Evolutionary conservation across 306 rosid genomes (phyloP).

Genomic region (Vigna reflexopilosa): DNA sequence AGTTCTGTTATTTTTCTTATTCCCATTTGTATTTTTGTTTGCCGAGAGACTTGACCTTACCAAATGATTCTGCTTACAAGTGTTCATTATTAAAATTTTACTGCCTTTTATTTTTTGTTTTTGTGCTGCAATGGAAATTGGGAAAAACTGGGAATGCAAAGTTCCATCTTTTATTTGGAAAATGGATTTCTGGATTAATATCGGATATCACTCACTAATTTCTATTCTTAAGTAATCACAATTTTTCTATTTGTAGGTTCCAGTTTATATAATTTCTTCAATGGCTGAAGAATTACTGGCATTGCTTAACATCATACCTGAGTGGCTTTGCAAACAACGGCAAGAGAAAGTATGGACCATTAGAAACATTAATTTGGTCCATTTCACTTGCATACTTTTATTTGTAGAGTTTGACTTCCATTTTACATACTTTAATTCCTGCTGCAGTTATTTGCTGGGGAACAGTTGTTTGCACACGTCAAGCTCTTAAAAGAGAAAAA

Average conservation of each 20-base stretch:
- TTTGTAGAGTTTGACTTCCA: conserved; percentile 37
- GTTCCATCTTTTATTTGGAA: background rate
- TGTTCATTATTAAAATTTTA: background rate
- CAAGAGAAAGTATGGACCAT: conserved; percentile 65
- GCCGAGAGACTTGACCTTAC: background rate
- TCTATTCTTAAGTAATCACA: conserved; percentile 10
- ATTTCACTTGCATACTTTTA: conserved; percentile 35
- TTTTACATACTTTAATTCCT: conserved; percentile 35
- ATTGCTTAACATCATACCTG: conserved; percentile 72
- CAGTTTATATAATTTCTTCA: conserved; percentile 81
- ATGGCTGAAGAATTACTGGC: conserved; percentile 81
- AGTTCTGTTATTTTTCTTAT: conserved; percentile 8
- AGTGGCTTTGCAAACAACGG: conserved; percentile 79
- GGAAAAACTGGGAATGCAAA: background rate
- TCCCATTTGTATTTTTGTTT: conserved; percentile 13
- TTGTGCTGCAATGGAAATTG: conserved; percentile 20
- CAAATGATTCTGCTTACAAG: conserved; percentile 3
- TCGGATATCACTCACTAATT: conserved; percentile 17
- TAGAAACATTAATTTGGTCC: conserved; percentile 33
- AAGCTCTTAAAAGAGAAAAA: conserved; percentile 66
- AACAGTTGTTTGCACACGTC: conserved; percentile 67
- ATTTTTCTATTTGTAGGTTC: conserved; percentile 64
- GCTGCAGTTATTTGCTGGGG: conserved; percentile 82
- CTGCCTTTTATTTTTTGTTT: background rate
- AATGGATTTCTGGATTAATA: conserved; percentile 22